Evolutionary conservation across 1,284 basidiomycete species (phyloP).

Genomic region (Pseudozyma tsukubaensis): DNA sequence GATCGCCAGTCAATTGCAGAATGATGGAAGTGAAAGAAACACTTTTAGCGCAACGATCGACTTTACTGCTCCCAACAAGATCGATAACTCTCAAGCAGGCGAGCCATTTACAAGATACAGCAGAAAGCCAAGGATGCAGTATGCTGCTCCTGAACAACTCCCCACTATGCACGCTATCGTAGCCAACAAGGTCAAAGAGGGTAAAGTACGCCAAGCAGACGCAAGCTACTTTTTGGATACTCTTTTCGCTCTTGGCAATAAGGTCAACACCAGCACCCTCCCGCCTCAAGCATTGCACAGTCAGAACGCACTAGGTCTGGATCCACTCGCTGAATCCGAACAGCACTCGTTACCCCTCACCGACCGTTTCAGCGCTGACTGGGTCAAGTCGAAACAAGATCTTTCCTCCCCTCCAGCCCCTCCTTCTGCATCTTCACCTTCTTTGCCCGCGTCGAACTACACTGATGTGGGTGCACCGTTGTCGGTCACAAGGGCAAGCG

Average conservation of each 20-base stretch:
- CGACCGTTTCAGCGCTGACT: conserved; percentile 46
- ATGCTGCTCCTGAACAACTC: conserved; percentile 25
- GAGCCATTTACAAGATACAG: conserved; percentile 39
- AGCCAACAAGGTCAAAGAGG: conserved; percentile 29
- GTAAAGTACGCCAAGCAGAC: conserved; percentile 22
- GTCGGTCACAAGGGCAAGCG: conserved; percentile 14
- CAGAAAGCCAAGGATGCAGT: conserved; percentile 29
- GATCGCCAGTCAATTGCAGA: conserved; percentile 33
- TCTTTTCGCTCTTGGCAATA: conserved; percentile 36
- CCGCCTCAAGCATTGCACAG: conserved; percentile 38
- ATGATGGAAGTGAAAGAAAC: conserved; percentile 41
- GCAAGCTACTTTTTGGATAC: conserved; percentile 26
- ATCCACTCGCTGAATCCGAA: conserved; percentile 25
- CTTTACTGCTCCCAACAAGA: conserved; percentile 47
- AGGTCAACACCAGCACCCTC: conserved; percentile 3
- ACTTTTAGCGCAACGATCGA: conserved; percentile 53
- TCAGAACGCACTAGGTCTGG: conserved; percentile 27
- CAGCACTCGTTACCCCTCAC: conserved; percentile 25
- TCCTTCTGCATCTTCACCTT: neutral
- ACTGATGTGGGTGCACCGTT: conserved; percentile 17
- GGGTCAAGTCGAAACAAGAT: conserved; percentile 27
- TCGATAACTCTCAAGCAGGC: conserved; percentile 26
- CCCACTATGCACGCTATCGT: conserved; percentile 22
- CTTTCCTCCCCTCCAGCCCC: conserved; percentile 13
- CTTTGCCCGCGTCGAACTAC: conserved; percentile 7